phyloP scores from a whole-genome alignment of 768 basidiomycete species.

The Russula emetica region DNA sequence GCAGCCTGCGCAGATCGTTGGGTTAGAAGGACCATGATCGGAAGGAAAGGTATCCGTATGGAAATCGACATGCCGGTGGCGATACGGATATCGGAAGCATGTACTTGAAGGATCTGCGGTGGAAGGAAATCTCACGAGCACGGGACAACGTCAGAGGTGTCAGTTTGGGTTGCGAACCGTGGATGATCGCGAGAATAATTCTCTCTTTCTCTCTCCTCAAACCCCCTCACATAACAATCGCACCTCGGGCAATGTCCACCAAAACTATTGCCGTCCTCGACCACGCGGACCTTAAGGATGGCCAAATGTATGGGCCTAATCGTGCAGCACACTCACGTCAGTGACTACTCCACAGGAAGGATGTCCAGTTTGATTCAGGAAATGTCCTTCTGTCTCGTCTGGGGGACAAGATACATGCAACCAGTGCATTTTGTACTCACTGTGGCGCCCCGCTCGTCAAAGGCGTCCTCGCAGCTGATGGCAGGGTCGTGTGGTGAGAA shows the following conservation, averaged over 20 bases:
- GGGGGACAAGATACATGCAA: constrained; percentile 71
- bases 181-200: background rate
- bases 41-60: too few species aligned
- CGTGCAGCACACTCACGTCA: background rate
- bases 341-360: constrained; percentile 52
- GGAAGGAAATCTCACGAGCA: too few species aligned
- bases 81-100: too few species aligned
- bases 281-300: constrained; percentile 47
- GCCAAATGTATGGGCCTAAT: constrained; percentile 45
- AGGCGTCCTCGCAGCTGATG: constrained; percentile 74
- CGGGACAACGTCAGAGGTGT: too few species aligned
- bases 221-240: background rate
- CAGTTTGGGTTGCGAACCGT: too few species aligned
- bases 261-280: constrained; percentile 49
- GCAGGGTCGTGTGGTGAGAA: constrained; percentile 67
- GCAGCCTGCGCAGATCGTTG: too few species aligned
- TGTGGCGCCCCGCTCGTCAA: constrained; percentile 86
- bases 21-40: too few species aligned
- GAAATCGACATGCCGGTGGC: too few species aligned
- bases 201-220: background rate
- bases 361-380: constrained; percentile 71
- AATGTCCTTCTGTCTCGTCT: constrained; percentile 76
- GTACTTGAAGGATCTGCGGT: too few species aligned
- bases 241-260: constrained; percentile 33
- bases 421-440: constrained; percentile 84